Evolutionary conservation across 768 basidiomycete species (phyloP).

Genomic region (Termitomyces sp.): DNA sequence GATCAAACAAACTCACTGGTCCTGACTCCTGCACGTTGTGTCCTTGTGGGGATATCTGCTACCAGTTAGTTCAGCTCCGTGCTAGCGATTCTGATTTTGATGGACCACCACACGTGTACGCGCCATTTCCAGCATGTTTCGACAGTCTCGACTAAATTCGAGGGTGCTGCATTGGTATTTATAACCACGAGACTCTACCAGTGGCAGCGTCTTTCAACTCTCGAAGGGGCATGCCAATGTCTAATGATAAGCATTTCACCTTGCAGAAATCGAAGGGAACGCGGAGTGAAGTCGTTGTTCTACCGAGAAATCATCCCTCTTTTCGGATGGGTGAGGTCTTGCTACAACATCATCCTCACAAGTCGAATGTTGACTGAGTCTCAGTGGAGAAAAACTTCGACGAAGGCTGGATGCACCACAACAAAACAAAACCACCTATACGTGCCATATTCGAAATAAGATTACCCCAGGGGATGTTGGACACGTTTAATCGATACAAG

Average conservation of each 20-base stretch:
- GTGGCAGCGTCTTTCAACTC: not conserved
- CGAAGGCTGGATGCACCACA: slow-evolving; percentile 17
- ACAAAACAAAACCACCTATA: slow-evolving; percentile 14
- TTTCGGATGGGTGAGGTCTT: slow-evolving; percentile 35
- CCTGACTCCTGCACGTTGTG: not conserved
- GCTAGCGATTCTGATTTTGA: not conserved
- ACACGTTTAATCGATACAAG: slow-evolving; percentile 14
- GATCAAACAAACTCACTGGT: not conserved
- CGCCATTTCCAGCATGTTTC: not conserved
- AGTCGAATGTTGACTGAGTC: not conserved
- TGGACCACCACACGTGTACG: not conserved
- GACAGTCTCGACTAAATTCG: not conserved
- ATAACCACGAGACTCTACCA: not conserved
- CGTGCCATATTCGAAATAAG: slow-evolving; percentile 15
- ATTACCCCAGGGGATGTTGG: slow-evolving; percentile 9
- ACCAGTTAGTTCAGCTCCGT: not conserved
- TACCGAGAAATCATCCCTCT: slow-evolving; percentile 27
- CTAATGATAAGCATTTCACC: slow-evolving; percentile 23
- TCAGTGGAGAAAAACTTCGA: slow-evolving; percentile 15
- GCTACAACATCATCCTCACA: not conserved
- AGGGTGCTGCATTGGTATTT: not conserved
- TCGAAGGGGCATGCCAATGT: not conserved
- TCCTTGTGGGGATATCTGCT: not conserved
- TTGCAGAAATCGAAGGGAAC: slow-evolving; percentile 38
- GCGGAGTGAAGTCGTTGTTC: slow-evolving; percentile 34